Base-by-base conservation (phyloP, 2,329 filamentous ascomycete genomes). In the Chaetomium sp. region DNA sequence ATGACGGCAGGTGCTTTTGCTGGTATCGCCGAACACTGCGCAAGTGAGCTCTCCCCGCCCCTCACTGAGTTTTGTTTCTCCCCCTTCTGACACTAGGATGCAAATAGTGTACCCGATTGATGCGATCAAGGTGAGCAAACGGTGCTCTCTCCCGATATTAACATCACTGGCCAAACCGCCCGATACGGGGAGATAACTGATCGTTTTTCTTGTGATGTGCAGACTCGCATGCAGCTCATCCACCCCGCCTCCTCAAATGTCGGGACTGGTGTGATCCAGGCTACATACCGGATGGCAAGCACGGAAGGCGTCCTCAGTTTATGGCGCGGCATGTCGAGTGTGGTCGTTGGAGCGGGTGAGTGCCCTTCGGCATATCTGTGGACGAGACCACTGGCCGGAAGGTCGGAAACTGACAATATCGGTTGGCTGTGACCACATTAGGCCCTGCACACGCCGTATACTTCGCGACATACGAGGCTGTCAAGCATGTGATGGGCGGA, bases 201-300 rank as follows among this genome's bases (percentile, higher is more conserved):
- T 59, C 54, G 59, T 60, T 60, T 32, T 37, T 40, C 58, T 49
- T 43, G 11, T 57, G 52, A 59, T 49, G 52, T 54, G 53, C 68
- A 97, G 94, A 99, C 94, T 45, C 88, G 94, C 71, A 96, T 97
- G 91, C 94, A 99, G 79, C 87, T 99, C 66, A 77, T 97, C 71
- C 91, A 91, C 70, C 89, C 92, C 14, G 86, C 84, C 38, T 82
- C 88, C 32, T 85, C 86, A 56, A 86, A 88, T 37, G 85, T 92
- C 62, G 95, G 96, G 74, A 89, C 86, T 60, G 91, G 94, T 60
- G 86, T 99, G 67, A 86, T 94, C 61, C 91, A 96, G 71, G 91
- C 91, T 59, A 91, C 94, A 55, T 87, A 92, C 67, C 91, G 91
- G 62, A 97, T 99, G 72, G 91, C 91, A 49, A 85, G 86, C 62